Percentiles rank a stretch among this genome's conserved stretches.
Evolutionary conservation across 345 rosid species (phyloP).

Genomic region (Citrus glauca): DNA sequence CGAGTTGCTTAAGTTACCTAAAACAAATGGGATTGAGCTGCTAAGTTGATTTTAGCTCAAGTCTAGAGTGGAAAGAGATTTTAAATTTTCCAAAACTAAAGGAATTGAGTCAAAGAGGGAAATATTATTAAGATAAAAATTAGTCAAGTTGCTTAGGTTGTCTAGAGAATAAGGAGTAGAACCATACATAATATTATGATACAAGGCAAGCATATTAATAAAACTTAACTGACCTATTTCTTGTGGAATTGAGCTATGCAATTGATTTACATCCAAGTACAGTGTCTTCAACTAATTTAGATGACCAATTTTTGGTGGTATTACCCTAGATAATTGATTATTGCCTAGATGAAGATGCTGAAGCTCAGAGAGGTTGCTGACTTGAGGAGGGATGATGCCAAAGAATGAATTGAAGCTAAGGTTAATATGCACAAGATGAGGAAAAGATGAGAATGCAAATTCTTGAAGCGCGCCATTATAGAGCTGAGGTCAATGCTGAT

Average conservation of each 20-base stretch:
- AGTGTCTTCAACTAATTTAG: not conserved
- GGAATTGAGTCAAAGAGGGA: too few relatives aligned
- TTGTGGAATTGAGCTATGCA: too few relatives aligned
- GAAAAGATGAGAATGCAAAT: slow-evolving; percentile 22
- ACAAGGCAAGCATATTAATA: too few relatives aligned
- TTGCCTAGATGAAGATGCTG: slow-evolving; percentile 1
- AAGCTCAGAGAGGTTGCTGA: slow-evolving; percentile 21
- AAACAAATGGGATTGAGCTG: too few relatives aligned
- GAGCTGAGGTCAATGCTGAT: slow-evolving; percentile 20
- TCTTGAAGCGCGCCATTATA: slow-evolving; percentile 17
- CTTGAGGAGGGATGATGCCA: not conserved
- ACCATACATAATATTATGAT: too few relatives aligned
- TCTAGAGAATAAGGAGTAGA: too few relatives aligned
- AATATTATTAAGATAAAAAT: too few relatives aligned
- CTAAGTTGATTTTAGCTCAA: too few relatives aligned
- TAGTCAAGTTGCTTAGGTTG: too few relatives aligned
- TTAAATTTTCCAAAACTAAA: too few relatives aligned
- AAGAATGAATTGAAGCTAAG: slow-evolving; percentile 19
- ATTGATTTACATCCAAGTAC: fast-evolving
- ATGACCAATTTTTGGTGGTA: slow-evolving; percentile 17
- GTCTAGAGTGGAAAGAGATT: too few relatives aligned
- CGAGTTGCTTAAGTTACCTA: not conserved
- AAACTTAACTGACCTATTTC: too few relatives aligned
- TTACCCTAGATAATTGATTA: slow-evolving; percentile 9
- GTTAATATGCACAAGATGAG: slow-evolving; percentile 17